These are phyloP conservation scores for Beauveria pseudobassiana DNA, from an alignment of 2,329 filamentous ascomycete genomes.

Conservation along the genomic window DNA sequence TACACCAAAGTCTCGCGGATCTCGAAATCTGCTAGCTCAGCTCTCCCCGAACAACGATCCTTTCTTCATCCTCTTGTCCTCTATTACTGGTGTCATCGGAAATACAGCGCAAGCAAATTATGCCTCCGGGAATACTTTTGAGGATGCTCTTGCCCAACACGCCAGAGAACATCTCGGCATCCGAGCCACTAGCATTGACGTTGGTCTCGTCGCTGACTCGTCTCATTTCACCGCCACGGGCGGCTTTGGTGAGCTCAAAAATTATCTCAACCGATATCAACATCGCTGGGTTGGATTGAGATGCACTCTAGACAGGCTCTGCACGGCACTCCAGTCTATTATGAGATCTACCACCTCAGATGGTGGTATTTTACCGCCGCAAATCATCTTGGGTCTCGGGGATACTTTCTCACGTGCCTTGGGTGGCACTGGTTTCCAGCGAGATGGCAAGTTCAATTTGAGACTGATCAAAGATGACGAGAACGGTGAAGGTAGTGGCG, in stretches of 20 bases:
- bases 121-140: conserved; percentile 15
- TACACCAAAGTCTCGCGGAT: conserved; percentile 14
- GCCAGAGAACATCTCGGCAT: conserved; percentile 1
- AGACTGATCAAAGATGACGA: background rate
- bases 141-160: conserved; percentile 14
- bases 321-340: background rate
- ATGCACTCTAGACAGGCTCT: conserved; percentile 1
- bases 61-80: conserved; percentile 17
- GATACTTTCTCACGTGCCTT: background rate
- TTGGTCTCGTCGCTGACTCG: conserved; percentile 14
- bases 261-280: conserved; percentile 11
- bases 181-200: conserved; percentile 9
- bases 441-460: conserved; percentile 8
- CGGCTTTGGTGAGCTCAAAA: conserved; percentile 12
- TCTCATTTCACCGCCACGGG: conserved; percentile 13
- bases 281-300: conserved; percentile 10
- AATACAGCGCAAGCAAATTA: conserved; percentile 15
- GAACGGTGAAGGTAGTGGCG: background rate
- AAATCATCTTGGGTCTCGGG: conserved; percentile 11
- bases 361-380: background rate
- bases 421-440: background rate
- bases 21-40: conserved; percentile 14
- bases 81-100: conserved; percentile 15
- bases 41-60: background rate
- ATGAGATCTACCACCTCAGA: conserved; percentile 7